Conservation (phyloP, 768 basidiomycete genomes). For the Phylloporus arenicola region DNA sequence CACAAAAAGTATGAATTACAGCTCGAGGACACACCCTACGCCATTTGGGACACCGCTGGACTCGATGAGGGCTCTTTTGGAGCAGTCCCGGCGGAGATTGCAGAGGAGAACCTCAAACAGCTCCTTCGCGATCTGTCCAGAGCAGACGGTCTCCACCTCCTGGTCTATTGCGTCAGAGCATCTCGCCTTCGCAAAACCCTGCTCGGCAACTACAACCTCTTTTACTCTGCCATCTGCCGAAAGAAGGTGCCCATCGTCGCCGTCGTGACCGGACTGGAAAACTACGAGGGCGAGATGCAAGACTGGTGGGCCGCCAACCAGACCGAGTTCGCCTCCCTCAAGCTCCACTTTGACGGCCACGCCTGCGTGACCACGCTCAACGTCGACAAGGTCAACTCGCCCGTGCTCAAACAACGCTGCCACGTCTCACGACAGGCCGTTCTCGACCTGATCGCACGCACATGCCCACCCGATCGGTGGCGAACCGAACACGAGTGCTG, state of each 20-base stretch:
- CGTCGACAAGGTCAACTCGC: slow-evolving; percentile 25
- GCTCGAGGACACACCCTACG: slow-evolving; percentile 20
- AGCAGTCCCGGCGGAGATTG: slow-evolving; percentile 26
- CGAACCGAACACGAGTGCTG: slow-evolving; percentile 16
- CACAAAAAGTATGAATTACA: slow-evolving; percentile 24
- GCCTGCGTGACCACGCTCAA: slow-evolving; percentile 38
- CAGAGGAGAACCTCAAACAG: slow-evolving; percentile 21
- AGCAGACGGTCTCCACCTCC: slow-evolving; percentile 27
- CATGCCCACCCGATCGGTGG: slow-evolving; percentile 24
- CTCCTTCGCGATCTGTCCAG: slow-evolving; percentile 22
- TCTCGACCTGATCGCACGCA: slow-evolving; percentile 14
- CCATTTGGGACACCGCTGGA: slow-evolving; percentile 37
- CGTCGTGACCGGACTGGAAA: slow-evolving; percentile 36
- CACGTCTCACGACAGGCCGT: slow-evolving; percentile 22
- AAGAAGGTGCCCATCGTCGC: slow-evolving; percentile 34
- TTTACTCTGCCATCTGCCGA: slow-evolving; percentile 32
- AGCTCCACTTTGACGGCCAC: slow-evolving; percentile 32
- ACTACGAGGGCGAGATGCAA: slow-evolving; percentile 27
- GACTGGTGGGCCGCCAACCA: slow-evolving; percentile 33
- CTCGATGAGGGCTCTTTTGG: slow-evolving; percentile 34
- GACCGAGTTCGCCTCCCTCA: slow-evolving; percentile 22
- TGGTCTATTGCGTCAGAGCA: slow-evolving; percentile 33
- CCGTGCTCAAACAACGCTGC: slow-evolving; percentile 24
- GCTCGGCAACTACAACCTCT: slow-evolving; percentile 35
- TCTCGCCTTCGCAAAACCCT: slow-evolving; percentile 23